These are phyloP conservation scores for Aspergillus aculeatinus DNA, from an alignment of 2,329 filamentous ascomycete species.

Conservation along the genomic window DNA sequence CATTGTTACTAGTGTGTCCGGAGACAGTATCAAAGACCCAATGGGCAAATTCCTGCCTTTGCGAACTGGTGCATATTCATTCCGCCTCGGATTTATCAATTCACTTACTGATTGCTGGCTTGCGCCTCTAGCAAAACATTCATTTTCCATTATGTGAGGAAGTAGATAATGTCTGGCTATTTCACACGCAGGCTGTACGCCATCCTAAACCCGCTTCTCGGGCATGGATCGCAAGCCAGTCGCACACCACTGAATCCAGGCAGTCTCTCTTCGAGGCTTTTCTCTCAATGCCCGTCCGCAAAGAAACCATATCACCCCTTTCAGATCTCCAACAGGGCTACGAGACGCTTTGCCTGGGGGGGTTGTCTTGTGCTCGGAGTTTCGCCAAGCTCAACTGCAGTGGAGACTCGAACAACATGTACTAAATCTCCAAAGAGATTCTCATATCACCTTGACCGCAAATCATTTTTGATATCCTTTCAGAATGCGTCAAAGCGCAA, in stretches of 20 bases:
- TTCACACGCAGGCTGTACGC: slow-evolving; percentile 50
- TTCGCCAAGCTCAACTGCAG: slow-evolving; percentile 33
- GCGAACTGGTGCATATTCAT: neutral
- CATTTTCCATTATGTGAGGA: slow-evolving; percentile 44
- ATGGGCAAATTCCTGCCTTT: neutral
- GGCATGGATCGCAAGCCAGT: slow-evolving; percentile 27
- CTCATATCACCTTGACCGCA: slow-evolving; percentile 23
- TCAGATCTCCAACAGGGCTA: slow-evolving; percentile 41
- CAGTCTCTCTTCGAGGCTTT: slow-evolving; percentile 14
- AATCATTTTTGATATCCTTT: slow-evolving; percentile 16
- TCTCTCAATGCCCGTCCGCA: slow-evolving; percentile 18
- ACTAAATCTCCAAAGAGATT: slow-evolving; percentile 32
- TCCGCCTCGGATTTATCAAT: neutral
- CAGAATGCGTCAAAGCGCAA: slow-evolving; percentile 30
- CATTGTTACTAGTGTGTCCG: too few relatives aligned
- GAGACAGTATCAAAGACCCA: neutral
- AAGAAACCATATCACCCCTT: slow-evolving; percentile 23
- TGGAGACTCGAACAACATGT: slow-evolving; percentile 35
- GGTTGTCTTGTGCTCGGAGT: slow-evolving; percentile 54
- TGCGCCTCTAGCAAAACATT: neutral
- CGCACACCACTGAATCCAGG: slow-evolving; percentile 20
- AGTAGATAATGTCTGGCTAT: slow-evolving; percentile 48
- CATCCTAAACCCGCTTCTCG: slow-evolving; percentile 39
- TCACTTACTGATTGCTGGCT: neutral
- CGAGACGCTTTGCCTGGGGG: slow-evolving; percentile 56